Conservation (phyloP, 2,329 filamentous ascomycete species). For the Intubia oerlemansii region DNA sequence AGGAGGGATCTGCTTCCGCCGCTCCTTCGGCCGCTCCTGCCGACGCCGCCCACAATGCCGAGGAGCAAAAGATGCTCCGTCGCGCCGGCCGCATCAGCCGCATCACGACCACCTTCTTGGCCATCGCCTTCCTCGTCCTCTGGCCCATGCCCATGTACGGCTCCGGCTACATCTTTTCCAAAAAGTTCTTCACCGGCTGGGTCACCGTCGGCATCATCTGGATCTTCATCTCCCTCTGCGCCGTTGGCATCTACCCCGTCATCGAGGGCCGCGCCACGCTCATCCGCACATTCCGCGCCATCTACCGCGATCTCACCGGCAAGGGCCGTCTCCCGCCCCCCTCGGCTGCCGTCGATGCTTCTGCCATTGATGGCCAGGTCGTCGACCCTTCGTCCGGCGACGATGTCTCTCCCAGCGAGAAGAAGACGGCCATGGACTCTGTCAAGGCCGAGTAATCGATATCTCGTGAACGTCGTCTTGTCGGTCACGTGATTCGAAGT, state of each 20-base stretch:
- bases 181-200: constrained; percentile 69
- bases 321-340: too few species aligned
- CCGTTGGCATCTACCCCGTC: constrained; percentile 62
- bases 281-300: constrained; percentile 34
- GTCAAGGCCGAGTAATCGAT: too few species aligned
- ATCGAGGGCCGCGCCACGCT: constrained; percentile 59
- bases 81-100: constrained; percentile 15
- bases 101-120: constrained; percentile 12
- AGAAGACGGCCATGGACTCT: too few species aligned
- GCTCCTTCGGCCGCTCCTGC: constrained; percentile 41
- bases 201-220: constrained; percentile 57
- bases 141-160: constrained; percentile 94
- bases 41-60: constrained; percentile 21
- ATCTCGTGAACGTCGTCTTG: too few species aligned
- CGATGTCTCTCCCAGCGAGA: too few species aligned
- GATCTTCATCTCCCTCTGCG: constrained; percentile 52
- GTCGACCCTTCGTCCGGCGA: too few species aligned
- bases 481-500: too few species aligned
- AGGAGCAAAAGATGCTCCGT: constrained; percentile 16
- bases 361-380: too few species aligned
- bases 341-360: too few species aligned
- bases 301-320: constrained; percentile 38
- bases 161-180: constrained; percentile 57
- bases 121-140: constrained; percentile 47
- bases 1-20: too few species aligned